Base-by-base conservation (phyloP, 371 early-diverging fungal species). In the Circinella minor region DNA sequence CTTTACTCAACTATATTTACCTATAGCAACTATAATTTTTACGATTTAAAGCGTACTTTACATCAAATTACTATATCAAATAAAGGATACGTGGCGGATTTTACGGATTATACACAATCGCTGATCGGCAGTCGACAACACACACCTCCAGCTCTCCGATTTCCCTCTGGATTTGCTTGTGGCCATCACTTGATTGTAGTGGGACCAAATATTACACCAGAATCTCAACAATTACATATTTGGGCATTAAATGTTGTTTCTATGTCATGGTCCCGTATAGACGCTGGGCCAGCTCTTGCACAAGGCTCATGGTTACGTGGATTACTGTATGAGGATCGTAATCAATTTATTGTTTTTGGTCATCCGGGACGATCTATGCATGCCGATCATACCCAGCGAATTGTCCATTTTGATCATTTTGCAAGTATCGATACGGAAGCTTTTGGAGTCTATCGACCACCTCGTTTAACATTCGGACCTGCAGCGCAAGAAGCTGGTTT, bases 301-400 rank as follows among this genome's bases (percentile, higher is more conserved):
- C 74, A 81, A 36, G 93, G 93, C 9, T 89, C 92, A 14, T 94
- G 94, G 94, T 82, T 91, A 71, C 84, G 86, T 60, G 91, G 91
- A 5, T 63, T 89, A 4, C 68, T 92, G 7, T 81, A 84, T 61
- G 86, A 89, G 18, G 70, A 69, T 36, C 80, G 79, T 5, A 90
- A 91, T 54, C 84, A 82, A 18, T 88, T 89, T 68, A 67, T 91
- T 34, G 86, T 92, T 47, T 92, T 93, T 80, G 94, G 94, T 36
- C 87, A 93, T 75, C 88, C 86, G 36, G 77, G 82, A 27, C 83
- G 93, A 10, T 86, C 78, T 7, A 81, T 87, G 18, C 70, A 71
- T 18, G 85, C 88, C 13, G 94, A 94, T 73, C 92, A 93, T 70
- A 88, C 89, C 61, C 85, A 91, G 47, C 86, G 94, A 39, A 85